phyloP scores from a whole-genome alignment of 2,329 filamentous ascomycete species.

The Harringtonia aguacate region DNA sequence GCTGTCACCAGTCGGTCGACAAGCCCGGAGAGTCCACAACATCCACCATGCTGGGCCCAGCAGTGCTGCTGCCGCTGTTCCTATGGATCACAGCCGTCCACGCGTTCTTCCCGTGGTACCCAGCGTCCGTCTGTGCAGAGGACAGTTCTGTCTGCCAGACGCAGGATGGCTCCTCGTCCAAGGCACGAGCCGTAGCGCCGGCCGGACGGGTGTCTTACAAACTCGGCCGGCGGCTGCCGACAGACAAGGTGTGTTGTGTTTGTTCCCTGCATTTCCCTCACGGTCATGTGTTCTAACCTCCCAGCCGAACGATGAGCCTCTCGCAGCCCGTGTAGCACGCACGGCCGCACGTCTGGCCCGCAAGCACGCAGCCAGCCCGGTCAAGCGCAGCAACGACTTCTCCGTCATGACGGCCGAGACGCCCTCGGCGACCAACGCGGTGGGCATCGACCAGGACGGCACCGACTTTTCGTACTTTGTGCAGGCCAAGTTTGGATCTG shows the following conservation, averaged over 20 bases:
- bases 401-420: conserved; percentile 32
- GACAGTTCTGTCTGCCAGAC: conserved; percentile 16
- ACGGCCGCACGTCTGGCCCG: conserved; percentile 25
- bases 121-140: conserved; percentile 17
- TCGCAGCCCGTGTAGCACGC: conserved; percentile 24
- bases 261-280: neutral
- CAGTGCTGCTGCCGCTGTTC: conserved; percentile 32
- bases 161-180: no score
- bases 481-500: conserved; percentile 44
- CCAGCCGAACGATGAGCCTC: conserved; percentile 10
- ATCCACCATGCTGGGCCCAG: conserved; percentile 27
- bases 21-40: neutral
- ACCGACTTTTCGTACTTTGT: conserved; percentile 57
- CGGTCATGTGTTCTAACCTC: neutral
- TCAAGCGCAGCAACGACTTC: conserved; percentile 35
- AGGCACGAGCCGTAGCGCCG: no score
- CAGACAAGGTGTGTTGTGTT: no score
- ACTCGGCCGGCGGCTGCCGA: no score
- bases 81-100: conserved; percentile 33
- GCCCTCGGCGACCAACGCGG: conserved; percentile 35
- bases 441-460: conserved; percentile 52
- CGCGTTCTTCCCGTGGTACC: conserved; percentile 38
- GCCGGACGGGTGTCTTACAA: no score
- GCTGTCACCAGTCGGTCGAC: no score
- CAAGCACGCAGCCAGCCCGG: conserved; percentile 26